Conservation (phyloP, 2,329 filamentous ascomycete genomes). For the Curvularia lunata region DNA sequence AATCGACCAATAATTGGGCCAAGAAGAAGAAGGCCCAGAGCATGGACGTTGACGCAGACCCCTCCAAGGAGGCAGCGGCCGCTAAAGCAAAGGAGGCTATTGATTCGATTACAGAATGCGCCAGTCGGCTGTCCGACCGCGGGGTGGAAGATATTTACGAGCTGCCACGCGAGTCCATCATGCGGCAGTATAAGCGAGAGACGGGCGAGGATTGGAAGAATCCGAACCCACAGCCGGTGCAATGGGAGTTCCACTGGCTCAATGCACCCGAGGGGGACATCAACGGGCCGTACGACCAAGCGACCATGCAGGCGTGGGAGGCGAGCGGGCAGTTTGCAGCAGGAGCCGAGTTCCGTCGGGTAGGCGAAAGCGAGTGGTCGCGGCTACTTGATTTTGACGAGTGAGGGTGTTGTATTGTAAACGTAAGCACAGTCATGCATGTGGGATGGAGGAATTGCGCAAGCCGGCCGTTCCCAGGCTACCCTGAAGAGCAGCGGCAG, state of each 20-base stretch:
- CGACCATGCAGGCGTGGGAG: constrained; percentile 89
- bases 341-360: constrained; percentile 68
- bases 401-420: constrained; percentile 10
- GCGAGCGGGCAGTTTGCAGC: constrained; percentile 92
- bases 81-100: constrained; percentile 73
- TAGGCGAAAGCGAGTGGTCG: constrained; percentile 54
- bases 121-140: constrained; percentile 82
- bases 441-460: neutral
- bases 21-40: constrained; percentile 55
- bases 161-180: constrained; percentile 79
- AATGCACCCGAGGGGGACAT: constrained; percentile 80
- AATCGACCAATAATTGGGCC: constrained; percentile 55
- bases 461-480: neutral
- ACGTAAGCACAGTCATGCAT: constrained; percentile 3
- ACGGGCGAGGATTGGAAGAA: constrained; percentile 85
- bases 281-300: constrained; percentile 86
- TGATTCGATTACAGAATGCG: constrained; percentile 83
- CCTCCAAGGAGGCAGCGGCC: constrained; percentile 71
- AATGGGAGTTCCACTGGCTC: constrained; percentile 94
- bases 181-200: constrained; percentile 82
- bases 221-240: constrained; percentile 50
- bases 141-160: constrained; percentile 94
- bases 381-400: constrained; percentile 49
- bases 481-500: neutral
- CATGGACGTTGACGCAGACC: constrained; percentile 73